These are phyloP conservation scores for Komagataella pseudopastoris DNA, from an alignment of 805 yeast species.

Conservation along the genomic window DNA sequence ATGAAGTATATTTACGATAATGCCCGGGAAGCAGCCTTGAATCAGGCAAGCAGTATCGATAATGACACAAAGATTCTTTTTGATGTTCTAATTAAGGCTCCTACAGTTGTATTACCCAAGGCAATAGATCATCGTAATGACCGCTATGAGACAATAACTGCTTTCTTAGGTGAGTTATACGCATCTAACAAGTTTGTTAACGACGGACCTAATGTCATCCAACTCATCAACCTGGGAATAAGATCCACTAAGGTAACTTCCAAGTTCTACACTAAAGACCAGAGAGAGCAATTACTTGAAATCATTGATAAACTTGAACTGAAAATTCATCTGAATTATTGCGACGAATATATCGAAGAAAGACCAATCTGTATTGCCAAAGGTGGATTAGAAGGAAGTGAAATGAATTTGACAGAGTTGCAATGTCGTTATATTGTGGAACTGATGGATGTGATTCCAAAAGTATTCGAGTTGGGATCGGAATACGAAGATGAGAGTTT, in stretches of 20 bases:
- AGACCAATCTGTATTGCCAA: constrained; percentile 35
- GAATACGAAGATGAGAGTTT: constrained; percentile 24
- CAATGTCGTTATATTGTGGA: constrained; percentile 48
- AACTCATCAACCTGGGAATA: constrained; percentile 54
- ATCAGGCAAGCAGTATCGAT: constrained; percentile 55
- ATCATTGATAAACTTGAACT: constrained; percentile 58
- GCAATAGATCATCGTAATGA: constrained; percentile 25
- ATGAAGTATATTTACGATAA: constrained; percentile 86
- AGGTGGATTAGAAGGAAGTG: constrained; percentile 52
- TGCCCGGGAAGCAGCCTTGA: constrained; percentile 80
- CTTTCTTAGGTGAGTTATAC: constrained; percentile 73
- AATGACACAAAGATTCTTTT: constrained; percentile 51
- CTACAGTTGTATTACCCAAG: constrained; percentile 70
- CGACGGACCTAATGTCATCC: constrained; percentile 21
- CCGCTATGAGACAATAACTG: constrained; percentile 47
- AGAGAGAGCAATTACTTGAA: constrained; percentile 36
- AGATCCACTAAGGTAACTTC: constrained; percentile 62
- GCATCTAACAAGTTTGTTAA: constrained; percentile 45
- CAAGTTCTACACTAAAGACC: constrained; percentile 32
- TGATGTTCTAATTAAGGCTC: constrained; percentile 65
- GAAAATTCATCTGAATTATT: constrained; percentile 41
- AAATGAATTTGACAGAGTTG: constrained; percentile 55
- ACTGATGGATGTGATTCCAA: constrained; percentile 40
- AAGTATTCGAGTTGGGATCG: constrained; percentile 34
- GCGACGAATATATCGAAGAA: constrained; percentile 22